Conservation (phyloP, 305 asterid species). For the Withania somnifera region DNA sequence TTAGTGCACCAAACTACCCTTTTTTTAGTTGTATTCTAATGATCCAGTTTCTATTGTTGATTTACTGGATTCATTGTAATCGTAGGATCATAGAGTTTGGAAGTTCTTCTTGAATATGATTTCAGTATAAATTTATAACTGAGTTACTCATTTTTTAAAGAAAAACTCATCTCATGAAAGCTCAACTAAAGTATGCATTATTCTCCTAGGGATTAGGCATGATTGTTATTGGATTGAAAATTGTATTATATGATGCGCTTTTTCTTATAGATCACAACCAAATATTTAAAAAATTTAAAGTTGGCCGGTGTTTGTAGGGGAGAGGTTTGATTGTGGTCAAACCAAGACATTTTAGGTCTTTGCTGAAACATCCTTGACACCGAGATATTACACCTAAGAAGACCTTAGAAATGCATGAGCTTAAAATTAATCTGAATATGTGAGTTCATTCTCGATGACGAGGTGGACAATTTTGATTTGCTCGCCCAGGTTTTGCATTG, state of each 20-base stretch:
- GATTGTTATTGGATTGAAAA: background rate
- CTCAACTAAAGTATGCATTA: background rate
- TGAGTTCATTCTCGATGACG: no score
- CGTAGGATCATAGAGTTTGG: no score
- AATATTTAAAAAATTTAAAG: background rate
- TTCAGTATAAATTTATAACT: no score
- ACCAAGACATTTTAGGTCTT: background rate
- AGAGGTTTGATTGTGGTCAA: background rate
- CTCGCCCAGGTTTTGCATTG: no score
- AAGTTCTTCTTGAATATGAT: no score
- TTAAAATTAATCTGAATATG: no score
- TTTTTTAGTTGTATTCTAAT: no score
- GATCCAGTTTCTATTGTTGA: no score
- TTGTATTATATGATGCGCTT: background rate
- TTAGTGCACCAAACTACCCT: no score
- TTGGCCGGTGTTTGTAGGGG: background rate
- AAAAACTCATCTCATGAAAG: background rate
- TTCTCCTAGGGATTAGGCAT: background rate
- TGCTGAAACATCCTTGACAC: background rate
- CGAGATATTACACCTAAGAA: background rate
- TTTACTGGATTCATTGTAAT: no score
- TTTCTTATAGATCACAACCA: background rate
- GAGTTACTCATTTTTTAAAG: no score
- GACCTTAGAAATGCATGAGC: background rate
- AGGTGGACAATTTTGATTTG: no score